These are phyloP conservation scores for Trypanosoma theileri DNA, from an alignment of 208 protist species.

Conservation along the genomic window DNA sequence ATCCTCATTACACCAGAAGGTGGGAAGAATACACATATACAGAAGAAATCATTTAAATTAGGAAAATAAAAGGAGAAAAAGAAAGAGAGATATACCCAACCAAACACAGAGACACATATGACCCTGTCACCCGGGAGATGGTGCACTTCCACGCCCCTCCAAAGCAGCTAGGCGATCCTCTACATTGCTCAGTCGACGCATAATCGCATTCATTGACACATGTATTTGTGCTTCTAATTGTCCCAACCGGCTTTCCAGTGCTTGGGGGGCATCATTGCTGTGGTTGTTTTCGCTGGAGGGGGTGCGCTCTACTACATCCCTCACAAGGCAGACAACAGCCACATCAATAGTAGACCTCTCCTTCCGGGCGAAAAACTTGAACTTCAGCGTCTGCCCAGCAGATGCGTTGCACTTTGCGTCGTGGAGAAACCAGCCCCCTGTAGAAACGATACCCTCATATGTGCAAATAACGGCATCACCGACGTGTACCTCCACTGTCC, in stretches of 20 bases:
- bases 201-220: constrained; percentile 22
- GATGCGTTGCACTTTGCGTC: constrained; percentile 6
- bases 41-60: not conserved
- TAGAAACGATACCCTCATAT: constrained; percentile 18
- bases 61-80: not conserved
- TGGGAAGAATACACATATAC: not conserved
- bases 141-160: constrained; percentile 3
- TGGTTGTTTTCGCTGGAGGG: not conserved
- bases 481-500: constrained; percentile 19
- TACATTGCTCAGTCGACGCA: constrained; percentile 21
- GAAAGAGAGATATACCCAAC: not conserved
- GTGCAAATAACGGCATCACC: constrained; percentile 18
- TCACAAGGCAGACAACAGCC: constrained; percentile 22
- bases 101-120: too few relatives aligned
- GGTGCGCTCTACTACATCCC: not conserved
- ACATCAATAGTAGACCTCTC: constrained; percentile 19
- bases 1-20: too few relatives aligned
- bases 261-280: not conserved
- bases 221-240: constrained; percentile 24
- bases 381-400: constrained; percentile 27
- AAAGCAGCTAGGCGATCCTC: constrained; percentile 28
- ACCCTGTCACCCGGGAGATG: too few relatives aligned
- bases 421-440: constrained; percentile 16
- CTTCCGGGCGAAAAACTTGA: constrained; percentile 43
- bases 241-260: constrained; percentile 18